Conservation (phyloP, 805 yeast species). For the Starmerella floricola region DNA sequence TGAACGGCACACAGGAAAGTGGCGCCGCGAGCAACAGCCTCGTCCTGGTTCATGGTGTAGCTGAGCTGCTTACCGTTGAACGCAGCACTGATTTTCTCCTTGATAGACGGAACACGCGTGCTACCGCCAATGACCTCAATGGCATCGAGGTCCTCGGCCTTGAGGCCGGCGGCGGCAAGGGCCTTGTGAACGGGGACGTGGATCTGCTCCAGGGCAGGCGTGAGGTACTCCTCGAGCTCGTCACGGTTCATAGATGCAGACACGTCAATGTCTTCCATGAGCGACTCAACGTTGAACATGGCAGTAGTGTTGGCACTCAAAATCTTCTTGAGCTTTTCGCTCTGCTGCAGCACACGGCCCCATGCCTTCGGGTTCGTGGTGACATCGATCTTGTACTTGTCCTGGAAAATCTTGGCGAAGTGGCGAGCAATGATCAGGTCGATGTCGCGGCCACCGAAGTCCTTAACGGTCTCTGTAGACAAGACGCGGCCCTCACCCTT, state of each 20-base stretch:
- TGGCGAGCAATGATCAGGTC: slow-evolving; percentile 90
- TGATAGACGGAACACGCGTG: slow-evolving; percentile 91
- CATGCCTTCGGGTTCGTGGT: slow-evolving; percentile 87
- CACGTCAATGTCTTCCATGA: slow-evolving; percentile 95
- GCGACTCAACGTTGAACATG: slow-evolving; percentile 88
- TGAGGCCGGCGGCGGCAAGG: slow-evolving; percentile 62
- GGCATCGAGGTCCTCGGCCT: slow-evolving; percentile 65
- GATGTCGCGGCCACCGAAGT: slow-evolving; percentile 96
- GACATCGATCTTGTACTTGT: slow-evolving; percentile 87
- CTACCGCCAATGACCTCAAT: slow-evolving; percentile 97
- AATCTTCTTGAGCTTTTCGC: slow-evolving; percentile 90
- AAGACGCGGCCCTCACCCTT: slow-evolving; percentile 91
- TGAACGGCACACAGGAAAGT: slow-evolving; percentile 98
- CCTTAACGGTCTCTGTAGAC: slow-evolving; percentile 86
- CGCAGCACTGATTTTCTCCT: slow-evolving; percentile 63
- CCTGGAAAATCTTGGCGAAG: slow-evolving; percentile 84
- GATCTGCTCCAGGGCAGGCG: slow-evolving; percentile 69
- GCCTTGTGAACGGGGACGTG: slow-evolving; percentile 71
- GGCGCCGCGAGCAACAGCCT: slow-evolving; percentile 98
- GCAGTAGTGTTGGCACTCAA: slow-evolving; percentile 91
- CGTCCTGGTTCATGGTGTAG: slow-evolving; percentile 95
- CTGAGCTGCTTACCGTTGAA: slow-evolving; percentile 79
- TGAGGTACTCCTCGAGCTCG: slow-evolving; percentile 78
- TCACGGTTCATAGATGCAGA: slow-evolving; percentile 80
- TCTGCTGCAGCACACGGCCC: slow-evolving; percentile 80